Base-by-base conservation (phyloP, 768 basidiomycete species). In the Phallus indusiatus region DNA sequence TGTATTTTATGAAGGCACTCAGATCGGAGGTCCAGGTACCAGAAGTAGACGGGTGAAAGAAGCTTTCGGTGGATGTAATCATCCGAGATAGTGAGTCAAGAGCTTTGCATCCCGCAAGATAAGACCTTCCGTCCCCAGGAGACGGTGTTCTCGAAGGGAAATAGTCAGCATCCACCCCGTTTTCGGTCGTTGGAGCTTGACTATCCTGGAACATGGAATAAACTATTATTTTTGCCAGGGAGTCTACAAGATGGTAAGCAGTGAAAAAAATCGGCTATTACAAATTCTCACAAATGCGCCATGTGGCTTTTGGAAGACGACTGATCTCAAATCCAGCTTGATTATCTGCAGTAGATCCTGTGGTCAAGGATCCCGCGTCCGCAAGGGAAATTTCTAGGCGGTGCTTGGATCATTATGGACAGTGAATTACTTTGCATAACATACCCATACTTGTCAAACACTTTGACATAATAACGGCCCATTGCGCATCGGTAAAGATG, bases 31-130 rank as follows among this genome's bases (percentile, higher is more conserved):
- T 90, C 86, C 90, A 93, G 11, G 80, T 75, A 9, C 91, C 91
- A 1, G 88, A 88, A 66, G 91, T 93, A 10, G 85, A 85, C 0
- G 92, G 92, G 68, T 94, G 92, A 73, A 94, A 95, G 73, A 92
- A 93, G 58, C 84, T 85, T 70, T 95, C 93, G 24, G 84, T 88
- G 5, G 90, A 90, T 7, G 88, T 88, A 64, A 95, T 83, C 61
- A 95, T 73, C 69, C 85, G 85, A 11, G 83, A 83, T n/a, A 95
- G 73, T 8, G 90, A 88, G 68, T 94, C 91, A 58, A 95, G 73
- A 3, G 92, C 89, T 69, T 83, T 88, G 21, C 83, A 88, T 12
- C 93, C 93, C 14, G 79, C 93, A n/a, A 93, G 72, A 68, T 85
- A 91, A 28, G 28, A 28, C 7, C 2, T 79, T 79, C 66, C 36